Percentiles rank a stretch among this genome's conserved stretches.
Evolutionary conservation across 2,329 filamentous ascomycete species (phyloP).

Genomic region (Beauveria rudraprayagi): DNA sequence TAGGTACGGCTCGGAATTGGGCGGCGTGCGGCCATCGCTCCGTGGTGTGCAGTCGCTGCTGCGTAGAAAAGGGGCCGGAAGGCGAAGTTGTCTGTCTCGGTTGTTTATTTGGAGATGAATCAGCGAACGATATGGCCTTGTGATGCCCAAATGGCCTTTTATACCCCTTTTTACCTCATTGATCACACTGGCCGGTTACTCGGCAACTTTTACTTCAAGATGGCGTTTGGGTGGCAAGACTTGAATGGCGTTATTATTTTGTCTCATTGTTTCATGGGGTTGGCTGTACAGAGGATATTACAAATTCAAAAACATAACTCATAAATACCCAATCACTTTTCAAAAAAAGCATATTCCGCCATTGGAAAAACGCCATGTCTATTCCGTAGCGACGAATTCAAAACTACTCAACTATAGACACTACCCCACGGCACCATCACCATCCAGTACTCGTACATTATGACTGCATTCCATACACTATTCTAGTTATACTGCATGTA

Average conservation of each 20-base stretch:
- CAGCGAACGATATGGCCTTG: constrained; percentile 12
- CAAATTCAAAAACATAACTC: not conserved
- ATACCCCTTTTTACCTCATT: not conserved
- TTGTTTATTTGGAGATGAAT: constrained; percentile 43
- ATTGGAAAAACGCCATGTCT: constrained; percentile 1
- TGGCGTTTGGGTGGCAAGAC: not conserved
- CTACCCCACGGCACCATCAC: constrained; percentile 16
- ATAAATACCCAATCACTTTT: not conserved
- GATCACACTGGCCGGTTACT: not conserved
- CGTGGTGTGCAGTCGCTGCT: constrained; percentile 60
- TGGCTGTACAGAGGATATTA: not conserved
- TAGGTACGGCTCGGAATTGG: constrained; percentile 26
- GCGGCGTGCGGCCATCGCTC: constrained; percentile 36
- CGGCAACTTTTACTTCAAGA: not conserved
- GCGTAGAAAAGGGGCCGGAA: constrained; percentile 54
- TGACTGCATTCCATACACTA: constrained; percentile 19
- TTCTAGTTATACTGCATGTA: constrained; percentile 98
- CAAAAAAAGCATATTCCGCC: not conserved
- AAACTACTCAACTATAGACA: constrained; percentile 1
- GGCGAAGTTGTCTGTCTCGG: constrained; percentile 61
- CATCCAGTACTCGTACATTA: constrained; percentile 26
- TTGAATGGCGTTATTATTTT: not conserved
- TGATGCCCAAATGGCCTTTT: not conserved
- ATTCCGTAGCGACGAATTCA: not conserved
- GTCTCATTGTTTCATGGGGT: not conserved